These are phyloP conservation scores for Schizonepeta tenuifolia DNA, from an alignment of 257 asterid species.

Conservation along the genomic window DNA sequence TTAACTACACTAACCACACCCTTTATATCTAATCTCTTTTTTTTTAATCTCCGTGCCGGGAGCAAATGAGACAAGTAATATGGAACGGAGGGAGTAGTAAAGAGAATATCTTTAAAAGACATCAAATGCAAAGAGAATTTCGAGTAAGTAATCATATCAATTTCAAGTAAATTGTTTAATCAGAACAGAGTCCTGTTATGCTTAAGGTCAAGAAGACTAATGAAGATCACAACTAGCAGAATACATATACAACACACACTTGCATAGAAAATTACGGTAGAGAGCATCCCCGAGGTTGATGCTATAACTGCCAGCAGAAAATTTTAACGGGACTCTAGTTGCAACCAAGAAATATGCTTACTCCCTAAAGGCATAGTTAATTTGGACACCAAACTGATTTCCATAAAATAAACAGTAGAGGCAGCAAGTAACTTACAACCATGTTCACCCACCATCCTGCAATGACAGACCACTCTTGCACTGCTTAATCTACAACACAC, in stretches of 20 bases:
- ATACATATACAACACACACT: neutral
- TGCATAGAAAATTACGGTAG: conserved; percentile 5
- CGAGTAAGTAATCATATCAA: neutral
- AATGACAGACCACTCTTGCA: conserved; percentile 24
- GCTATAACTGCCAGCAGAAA: conserved; percentile 21
- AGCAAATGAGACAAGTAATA: no score
- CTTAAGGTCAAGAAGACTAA: neutral
- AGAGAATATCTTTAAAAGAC: conserved; percentile 9
- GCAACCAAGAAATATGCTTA: conserved; percentile 13
- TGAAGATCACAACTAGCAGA: conserved; percentile 11
- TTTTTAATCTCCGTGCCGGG: no score
- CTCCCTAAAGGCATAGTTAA: conserved; percentile 19
- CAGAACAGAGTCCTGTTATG: neutral
- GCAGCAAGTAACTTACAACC: conserved; percentile 36
- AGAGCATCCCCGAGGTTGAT: neutral
- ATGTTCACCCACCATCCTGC: conserved; percentile 25
- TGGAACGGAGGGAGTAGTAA: no score
- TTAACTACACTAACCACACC: no score
- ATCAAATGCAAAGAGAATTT: conserved; percentile 5
- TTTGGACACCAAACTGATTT: conserved; percentile 18
- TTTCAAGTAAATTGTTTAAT: conserved; percentile 3
- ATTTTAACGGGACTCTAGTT: conserved; percentile 3
- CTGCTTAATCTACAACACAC: conserved; percentile 32
- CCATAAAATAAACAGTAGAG: conserved; percentile 9
- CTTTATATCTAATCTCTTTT: no score